Evolutionary conservation across 2,329 filamentous ascomycete genomes (phyloP), one percentile per base, ranked within the genome.

Genomic region (Capronia epimyces): DNA sequence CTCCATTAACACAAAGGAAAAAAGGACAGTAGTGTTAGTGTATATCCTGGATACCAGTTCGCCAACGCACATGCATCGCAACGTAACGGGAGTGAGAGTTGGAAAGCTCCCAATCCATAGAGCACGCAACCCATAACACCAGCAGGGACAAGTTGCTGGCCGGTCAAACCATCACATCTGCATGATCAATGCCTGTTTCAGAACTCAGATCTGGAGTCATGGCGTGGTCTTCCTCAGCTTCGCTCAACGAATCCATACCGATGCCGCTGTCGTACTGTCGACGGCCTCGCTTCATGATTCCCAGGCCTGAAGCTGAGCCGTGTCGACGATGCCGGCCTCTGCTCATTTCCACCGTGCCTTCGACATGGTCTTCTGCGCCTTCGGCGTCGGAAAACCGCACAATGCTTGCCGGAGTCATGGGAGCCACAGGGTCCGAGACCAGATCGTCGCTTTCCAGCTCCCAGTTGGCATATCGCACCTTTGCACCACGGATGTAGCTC

Each of bases 321-420:
- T 43, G 24, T 31, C 50, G 52, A 32, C 32, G 52, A 24, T 53
- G 54, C 45, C 58, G 55, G 24, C 58, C 56, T 16, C 60, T 47
- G 1, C 43, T 32, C 13, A 61, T 37, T 43, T 59, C 57, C 12
- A 62, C 54, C 18, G 54, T 53, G 25, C 56, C 59, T 36, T 36
- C 29, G 18, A 60, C 27, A 25, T 60, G 53, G 39, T 53, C 54
- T 20, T 55, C 49, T 6, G 16, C 20, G 9, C 44, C 31, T 22
- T 55, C 50, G 21, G 54, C 29, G 13, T 57, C 54, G 4, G 67
- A 67, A 56, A 71, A 74, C 13, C 70, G 64, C 3, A 66, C 67
- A 50, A 65, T 64, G 48, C 66, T 69, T 24, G 69, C 64, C 2
- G 72, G 72, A 1, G 72, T 74, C 29, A 74, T 67, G 2, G 72